Percentiles rank a stretch among this genome's conserved stretches.
phyloP scores from a whole-genome alignment of 345 rosid genomes.

The Lumnitzera littorea region DNA sequence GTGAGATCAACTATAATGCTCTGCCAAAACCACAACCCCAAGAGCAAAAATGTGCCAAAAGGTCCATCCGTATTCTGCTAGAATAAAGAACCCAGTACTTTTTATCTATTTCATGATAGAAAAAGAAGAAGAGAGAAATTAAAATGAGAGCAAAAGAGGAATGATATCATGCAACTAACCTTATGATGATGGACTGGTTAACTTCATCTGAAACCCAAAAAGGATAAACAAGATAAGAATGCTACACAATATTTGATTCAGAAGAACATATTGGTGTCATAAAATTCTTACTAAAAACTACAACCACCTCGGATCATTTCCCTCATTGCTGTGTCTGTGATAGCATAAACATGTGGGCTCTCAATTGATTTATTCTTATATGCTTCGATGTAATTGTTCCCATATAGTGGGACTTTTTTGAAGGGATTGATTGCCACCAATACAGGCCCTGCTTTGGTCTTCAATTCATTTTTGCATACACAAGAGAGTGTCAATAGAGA shows the following conservation, averaged over 20 bases:
- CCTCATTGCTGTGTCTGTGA: constrained; percentile 91
- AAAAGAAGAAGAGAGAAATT: too few relatives aligned
- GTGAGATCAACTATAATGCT: too few relatives aligned
- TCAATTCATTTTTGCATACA: constrained; percentile 13
- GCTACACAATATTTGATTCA: neutral
- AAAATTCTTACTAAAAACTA: constrained; percentile 3
- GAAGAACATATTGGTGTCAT: neutral
- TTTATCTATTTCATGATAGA: too few relatives aligned
- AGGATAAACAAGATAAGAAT: constrained; percentile 21
- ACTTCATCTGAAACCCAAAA: constrained; percentile 78
- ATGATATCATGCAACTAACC: constrained; percentile 39
- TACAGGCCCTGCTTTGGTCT: constrained; percentile 99
- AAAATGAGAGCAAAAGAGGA: neutral
- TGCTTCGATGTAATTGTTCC: constrained; percentile 71
- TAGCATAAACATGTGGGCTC: constrained; percentile 92
- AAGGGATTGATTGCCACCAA: constrained; percentile 97
- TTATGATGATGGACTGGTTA: constrained; percentile 96
- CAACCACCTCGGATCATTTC: constrained; percentile 92
- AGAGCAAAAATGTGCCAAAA: too few relatives aligned
- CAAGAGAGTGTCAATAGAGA: constrained; percentile 11
- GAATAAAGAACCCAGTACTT: too few relatives aligned
- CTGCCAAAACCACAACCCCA: too few relatives aligned
- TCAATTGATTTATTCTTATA: constrained; percentile 69
- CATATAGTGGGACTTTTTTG: constrained; percentile 82
- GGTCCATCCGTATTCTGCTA: too few relatives aligned